These are phyloP conservation scores for Cetraspora pellucida DNA, from an alignment of 192 early-diverging fungal species.

Conservation along the genomic window DNA sequence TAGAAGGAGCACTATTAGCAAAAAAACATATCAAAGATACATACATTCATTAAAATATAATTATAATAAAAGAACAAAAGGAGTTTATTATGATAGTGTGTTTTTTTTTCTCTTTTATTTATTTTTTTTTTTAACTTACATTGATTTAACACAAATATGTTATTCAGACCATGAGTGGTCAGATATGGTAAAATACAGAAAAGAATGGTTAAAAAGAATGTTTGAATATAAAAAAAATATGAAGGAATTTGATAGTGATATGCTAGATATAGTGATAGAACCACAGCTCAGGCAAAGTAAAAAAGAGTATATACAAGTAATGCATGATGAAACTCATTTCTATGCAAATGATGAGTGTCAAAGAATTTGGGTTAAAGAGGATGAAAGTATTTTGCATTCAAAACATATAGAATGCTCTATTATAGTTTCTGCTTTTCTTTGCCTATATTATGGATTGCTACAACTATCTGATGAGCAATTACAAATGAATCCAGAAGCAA, in stretches of 20 bases:
- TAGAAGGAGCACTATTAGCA: not conserved
- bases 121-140: no score
- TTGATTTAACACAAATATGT: no score
- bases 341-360: no score
- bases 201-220: slow-evolving; percentile 28
- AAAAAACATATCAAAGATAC: slow-evolving; percentile 13
- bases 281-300: not conserved
- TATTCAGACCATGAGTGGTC: no score
- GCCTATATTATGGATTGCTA: slow-evolving; percentile 22
- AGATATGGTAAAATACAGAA: slow-evolving; percentile 28
- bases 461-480: slow-evolving; percentile 21
- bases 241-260: slow-evolving; percentile 26
- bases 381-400: no score
- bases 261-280: not conserved
- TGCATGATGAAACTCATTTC: no score
- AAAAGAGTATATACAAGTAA: no score
- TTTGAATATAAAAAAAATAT: slow-evolving; percentile 18
- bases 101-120: no score
- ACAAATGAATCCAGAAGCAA: not conserved
- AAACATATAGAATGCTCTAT: slow-evolving; percentile 18
- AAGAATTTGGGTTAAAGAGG: no score
- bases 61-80: no score
- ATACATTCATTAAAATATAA: not conserved
- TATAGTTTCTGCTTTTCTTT: slow-evolving; percentile 37
- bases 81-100: no score